phyloP scores from a whole-genome alignment of 2,329 filamentous ascomycete genomes.

The Nothophoma quercina region DNA sequence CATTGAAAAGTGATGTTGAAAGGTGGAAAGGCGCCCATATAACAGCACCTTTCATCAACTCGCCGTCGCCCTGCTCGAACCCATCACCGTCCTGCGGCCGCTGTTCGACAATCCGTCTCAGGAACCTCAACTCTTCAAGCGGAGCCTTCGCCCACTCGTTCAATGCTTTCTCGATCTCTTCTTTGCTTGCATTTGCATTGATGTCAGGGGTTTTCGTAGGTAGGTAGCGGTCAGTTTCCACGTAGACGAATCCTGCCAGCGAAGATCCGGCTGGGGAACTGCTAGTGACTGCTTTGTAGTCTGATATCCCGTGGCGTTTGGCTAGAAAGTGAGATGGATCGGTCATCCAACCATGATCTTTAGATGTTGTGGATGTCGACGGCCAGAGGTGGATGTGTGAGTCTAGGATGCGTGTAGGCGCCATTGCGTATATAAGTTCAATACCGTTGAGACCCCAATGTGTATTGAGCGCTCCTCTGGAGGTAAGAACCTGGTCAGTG shows the following conservation, averaged over 20 bases:
- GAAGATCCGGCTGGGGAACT: conserved; percentile 16
- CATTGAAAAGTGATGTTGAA: conserved; percentile 65
- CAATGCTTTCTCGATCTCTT: conserved; percentile 26
- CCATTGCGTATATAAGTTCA: too few relatives aligned
- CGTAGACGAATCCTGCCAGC: conserved; percentile 74
- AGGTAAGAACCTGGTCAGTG: too few relatives aligned
- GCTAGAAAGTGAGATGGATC: conserved; percentile 61
- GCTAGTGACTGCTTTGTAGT: conserved; percentile 59
- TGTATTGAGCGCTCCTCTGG: too few relatives aligned
- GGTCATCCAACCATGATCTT: conserved; percentile 74
- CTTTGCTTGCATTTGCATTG: not conserved
- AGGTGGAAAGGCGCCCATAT: conserved; percentile 86
- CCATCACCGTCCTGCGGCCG: conserved; percentile 69
- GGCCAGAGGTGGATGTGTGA: conserved; percentile 92
- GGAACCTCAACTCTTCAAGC: conserved; percentile 74
- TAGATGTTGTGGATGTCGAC: conserved; percentile 64
- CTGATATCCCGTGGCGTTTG: conserved; percentile 68
- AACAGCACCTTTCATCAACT: conserved; percentile 72
- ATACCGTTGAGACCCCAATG: too few relatives aligned
- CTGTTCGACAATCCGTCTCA: conserved; percentile 71
- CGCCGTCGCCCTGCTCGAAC: conserved; percentile 53
- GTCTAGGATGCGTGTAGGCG: conserved; percentile 57
- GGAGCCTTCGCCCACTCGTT: conserved; percentile 70
- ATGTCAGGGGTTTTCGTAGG: conserved; percentile 19
- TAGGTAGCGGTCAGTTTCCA: conserved; percentile 77